Base-by-base conservation (phyloP, 352 stramenopile species). In the Globisporangium lucens region DNA sequence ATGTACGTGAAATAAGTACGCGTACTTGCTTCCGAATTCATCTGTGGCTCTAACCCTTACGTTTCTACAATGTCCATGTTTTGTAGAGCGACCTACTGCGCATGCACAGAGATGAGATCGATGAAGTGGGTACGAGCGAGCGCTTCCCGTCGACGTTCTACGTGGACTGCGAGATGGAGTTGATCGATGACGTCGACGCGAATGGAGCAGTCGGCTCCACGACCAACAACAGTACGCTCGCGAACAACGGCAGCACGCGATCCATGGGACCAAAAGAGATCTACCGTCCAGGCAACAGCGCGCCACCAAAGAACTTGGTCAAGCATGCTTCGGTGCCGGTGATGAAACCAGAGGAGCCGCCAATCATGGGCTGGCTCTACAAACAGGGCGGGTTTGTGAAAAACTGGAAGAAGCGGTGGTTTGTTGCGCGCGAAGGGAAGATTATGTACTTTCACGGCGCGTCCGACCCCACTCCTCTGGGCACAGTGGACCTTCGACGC, bases 381-480 rank as follows among this genome's bases (percentile, higher is more conserved):
- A 91, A 93, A 47, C 79, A 91, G 67, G 87, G 83, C 41, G 87
- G 87, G 2, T 92, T 95, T 30, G 79, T 95, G 27, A 89, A 90
- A 56, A 93, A 89, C 73, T 95, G 87, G 87, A 95, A 92, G 67
- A 88, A 88, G 52, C 77, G 87, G 52, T 95, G 87, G 87, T 93
- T 93, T 70, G 85, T 95, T 9, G 83, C 85, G 20, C 83, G 82
- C 8, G 87, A 93, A 46, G 85, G 85, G 4, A 89, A 89, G 62
- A 80, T 95, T 60, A 93, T 82, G 75, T 95, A 92, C 59, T 95
- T 89, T 35, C 70, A 85, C 30, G 79, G 71, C 13, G 75, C 83
- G 6, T 83, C 80, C 2, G 84, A 93, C 47, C 79, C 81, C 15
- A 91, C 83, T 56, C 85, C 87, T 22, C 67, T 91, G n/a, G 85